Base-by-base conservation (phyloP, 495 filamentous ascomycete species). In the Hypoxylon subgilvum region DNA sequence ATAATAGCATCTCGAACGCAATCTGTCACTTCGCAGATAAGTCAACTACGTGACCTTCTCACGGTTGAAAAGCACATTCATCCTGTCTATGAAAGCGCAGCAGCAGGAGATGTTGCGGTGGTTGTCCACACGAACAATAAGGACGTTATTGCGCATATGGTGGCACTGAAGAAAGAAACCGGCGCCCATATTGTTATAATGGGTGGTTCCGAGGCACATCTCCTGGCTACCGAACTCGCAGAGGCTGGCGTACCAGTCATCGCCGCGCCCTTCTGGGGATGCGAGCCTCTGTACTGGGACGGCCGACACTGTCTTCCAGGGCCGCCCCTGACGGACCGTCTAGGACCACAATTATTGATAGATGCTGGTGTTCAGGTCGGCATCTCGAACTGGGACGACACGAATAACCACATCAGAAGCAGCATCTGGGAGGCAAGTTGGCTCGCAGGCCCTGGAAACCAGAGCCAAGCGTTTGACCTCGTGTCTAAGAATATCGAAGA, bases 201-300 rank as follows among this genome's bases (percentile, higher is more conserved):
- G 39, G 43, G 48, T 4, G 50, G 46, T 1, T 50, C 60, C 22
- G 52, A 56, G 19, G 42, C 44, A 44, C 42, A 61, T 65, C 50
- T 61, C 58, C 58, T 78, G 31, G 76, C 74, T 42, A 52, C 70
- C 2, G 72, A 76, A 19, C 62, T 80, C 1, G 74, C 75, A 10
- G 63, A 61, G 6, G 69, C 74, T 3, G 43, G 59, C 6, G 71
- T 81, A 19, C 67, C 75, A 0, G 67, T 81, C 3, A 77, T 81
- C n/a, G 49, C 54, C 19, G 49, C 57, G 1, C 57, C 57, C 0
- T 61, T 61, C n/a, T 61, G 57, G 57, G 57, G 57, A 17, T 61
- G 57, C 8, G 57, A 61, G 13, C 57, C 57, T 23, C 50, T 61
- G 14, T 61, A 54, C 18, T 61, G 43, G 36, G 57, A 61, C 14